phyloP scores from a whole-genome alignment of 148 eudicot species.

The Camellia japonica region DNA sequence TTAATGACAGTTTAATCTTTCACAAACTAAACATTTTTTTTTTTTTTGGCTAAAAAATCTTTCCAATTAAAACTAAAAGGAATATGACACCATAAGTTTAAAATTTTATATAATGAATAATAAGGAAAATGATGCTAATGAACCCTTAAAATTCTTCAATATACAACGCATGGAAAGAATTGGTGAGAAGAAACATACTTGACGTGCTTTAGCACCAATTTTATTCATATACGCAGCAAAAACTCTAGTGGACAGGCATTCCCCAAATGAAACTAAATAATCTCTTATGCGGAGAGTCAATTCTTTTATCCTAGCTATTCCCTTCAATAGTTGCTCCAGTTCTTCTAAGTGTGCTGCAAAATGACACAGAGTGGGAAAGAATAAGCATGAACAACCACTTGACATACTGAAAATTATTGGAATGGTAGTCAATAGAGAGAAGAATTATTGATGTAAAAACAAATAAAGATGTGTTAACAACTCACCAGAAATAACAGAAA shows the following conservation, averaged over 20 bases:
- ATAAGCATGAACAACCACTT: not conserved
- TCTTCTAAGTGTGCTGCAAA: constrained; percentile 46
- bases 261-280: constrained; percentile 65
- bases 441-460: constrained; percentile 1
- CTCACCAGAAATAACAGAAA: constrained; percentile 45
- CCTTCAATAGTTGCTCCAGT: constrained; percentile 58
- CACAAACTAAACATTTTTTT: not conserved
- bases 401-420: not conserved
- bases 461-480: not conserved
- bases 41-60: not conserved
- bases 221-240: constrained; percentile 52
- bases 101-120: not conserved
- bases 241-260: constrained; percentile 61
- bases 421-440: not conserved
- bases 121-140: not conserved
- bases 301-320: constrained; percentile 61
- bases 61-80: not conserved
- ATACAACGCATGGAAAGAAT: constrained; percentile 1
- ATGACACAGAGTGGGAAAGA: not conserved
- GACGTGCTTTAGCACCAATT: constrained; percentile 49
- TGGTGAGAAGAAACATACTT: constrained; percentile 36
- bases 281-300: constrained; percentile 52
- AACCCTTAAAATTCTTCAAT: not conserved
- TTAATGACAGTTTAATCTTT: not conserved
- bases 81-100: not conserved